A percentile compares a stretch with the other conserved stretches of the same genome.
These are phyloP conservation scores for Arthromyces matolae DNA, from an alignment of 768 basidiomycete species.

Conservation along the genomic window DNA sequence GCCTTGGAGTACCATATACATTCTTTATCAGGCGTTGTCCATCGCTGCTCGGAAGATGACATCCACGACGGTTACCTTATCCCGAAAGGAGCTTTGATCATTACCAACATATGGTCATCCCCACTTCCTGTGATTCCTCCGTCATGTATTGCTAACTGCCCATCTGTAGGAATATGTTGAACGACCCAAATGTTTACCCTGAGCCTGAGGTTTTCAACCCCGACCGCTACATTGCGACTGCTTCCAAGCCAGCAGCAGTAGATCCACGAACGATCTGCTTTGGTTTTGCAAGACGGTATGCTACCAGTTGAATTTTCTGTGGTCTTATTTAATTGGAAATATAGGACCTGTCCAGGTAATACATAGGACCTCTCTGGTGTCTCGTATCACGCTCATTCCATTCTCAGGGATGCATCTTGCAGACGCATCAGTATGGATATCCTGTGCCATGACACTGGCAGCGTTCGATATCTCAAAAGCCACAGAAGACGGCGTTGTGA, in stretches of 20 bases:
- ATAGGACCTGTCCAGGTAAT: no score
- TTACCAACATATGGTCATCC: slow-evolving; percentile 50
- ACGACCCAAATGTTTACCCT: slow-evolving; percentile 49
- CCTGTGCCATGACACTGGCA: slow-evolving; percentile 48
- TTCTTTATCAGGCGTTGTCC: slow-evolving; percentile 40
- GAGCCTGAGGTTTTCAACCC: slow-evolving; percentile 56
- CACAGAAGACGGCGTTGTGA: slow-evolving; percentile 37
- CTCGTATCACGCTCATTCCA: no score
- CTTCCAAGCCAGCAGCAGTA: slow-evolving; percentile 38
- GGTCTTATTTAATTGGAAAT: slow-evolving; percentile 25
- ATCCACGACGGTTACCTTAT: slow-evolving; percentile 59
- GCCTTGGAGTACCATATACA: neutral
- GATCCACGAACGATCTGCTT: slow-evolving; percentile 63
- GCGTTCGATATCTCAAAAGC: slow-evolving; percentile 49
- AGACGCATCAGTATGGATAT: slow-evolving; percentile 50
- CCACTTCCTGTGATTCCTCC: slow-evolving; percentile 7
- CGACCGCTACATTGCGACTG: slow-evolving; percentile 52
- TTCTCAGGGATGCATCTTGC: slow-evolving; percentile 52
- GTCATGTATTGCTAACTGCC: slow-evolving; percentile 12
- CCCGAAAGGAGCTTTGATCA: slow-evolving; percentile 52
- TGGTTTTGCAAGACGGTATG: slow-evolving; percentile 66
- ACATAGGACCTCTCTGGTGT: no score
- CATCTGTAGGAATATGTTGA: slow-evolving; percentile 42
- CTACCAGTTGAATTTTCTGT: slow-evolving; percentile 7
- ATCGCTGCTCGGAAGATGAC: slow-evolving; percentile 56